Evolutionary conservation across 202 grass and related monocot genomes (phyloP).

Genomic region (Dendrocalamus latiflorus): DNA sequence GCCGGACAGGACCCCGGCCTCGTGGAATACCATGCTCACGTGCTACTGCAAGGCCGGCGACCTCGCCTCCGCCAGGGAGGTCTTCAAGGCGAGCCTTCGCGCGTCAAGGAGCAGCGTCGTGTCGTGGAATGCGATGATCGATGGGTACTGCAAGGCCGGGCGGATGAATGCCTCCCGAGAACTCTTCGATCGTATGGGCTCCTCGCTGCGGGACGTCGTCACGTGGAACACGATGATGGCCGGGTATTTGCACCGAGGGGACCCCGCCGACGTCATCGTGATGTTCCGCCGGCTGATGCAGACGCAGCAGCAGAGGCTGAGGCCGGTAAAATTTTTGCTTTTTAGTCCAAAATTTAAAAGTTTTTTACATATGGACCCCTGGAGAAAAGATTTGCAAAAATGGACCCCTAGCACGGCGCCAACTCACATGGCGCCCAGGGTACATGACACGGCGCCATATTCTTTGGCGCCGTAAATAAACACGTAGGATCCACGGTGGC

Average conservation of each 20-base stretch:
- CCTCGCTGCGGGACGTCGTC: slow-evolving; percentile 8
- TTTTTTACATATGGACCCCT: too few species aligned
- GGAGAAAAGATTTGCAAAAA: too few species aligned
- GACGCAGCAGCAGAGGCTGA: neutral
- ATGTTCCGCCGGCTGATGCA: slow-evolving; percentile 35
- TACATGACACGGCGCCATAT: too few species aligned
- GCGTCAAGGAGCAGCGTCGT: slow-evolving; percentile 26
- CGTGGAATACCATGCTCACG: slow-evolving; percentile 55
- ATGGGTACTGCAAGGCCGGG: slow-evolving; percentile 48
- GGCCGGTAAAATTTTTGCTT: too few species aligned
- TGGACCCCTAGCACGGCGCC: too few species aligned
- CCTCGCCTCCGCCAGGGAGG: slow-evolving; percentile 16
- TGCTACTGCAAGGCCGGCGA: too few species aligned
- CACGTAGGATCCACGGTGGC: too few species aligned
- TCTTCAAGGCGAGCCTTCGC: slow-evolving; percentile 37
- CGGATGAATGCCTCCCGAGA: slow-evolving; percentile 20
- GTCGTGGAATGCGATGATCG: slow-evolving; percentile 60
- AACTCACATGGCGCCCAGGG: too few species aligned
- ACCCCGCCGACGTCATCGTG: neutral
- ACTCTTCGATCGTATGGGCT: slow-evolving; percentile 41
- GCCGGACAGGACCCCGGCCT: slow-evolving; percentile 28
- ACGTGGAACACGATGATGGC: slow-evolving; percentile 70
- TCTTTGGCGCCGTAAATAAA: too few species aligned
- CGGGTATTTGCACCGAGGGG: slow-evolving; percentile 27
- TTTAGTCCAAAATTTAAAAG: too few species aligned